Base-by-base conservation (phyloP, 345 rosid species). In the Nasturtium officinale region DNA sequence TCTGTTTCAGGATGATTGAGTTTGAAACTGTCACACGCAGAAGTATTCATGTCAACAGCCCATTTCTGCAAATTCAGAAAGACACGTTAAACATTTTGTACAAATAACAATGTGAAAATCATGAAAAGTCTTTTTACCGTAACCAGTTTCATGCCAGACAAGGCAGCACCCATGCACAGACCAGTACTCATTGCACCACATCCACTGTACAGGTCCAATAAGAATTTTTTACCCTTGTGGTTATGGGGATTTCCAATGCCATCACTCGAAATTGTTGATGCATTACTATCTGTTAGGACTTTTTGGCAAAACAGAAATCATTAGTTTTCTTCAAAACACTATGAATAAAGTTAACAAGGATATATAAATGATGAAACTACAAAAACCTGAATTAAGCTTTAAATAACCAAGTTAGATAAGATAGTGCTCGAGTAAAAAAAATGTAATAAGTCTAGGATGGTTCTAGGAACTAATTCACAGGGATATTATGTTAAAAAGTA, bases 141-240 rank as follows among this genome's bases (percentile, higher is more conserved):
- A 9, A 68, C 61, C 48, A 84, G 16, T 48, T 80, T 80, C 5
- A 71, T 29, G 28, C 84, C 81, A 32, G 81, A 80, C 3, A 84
- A 12, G 25, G 77, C 50, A 20, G 84, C 76, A 2, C 84, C 87
- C 50, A 76, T 70, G 70, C 78, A 75, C 5, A 84, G 40, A 6
- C 87, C 81, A 35, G 83, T 80, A 2, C 84, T 82, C 87, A 82
- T 82, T 5, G 78, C 85, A 15, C 83, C 83, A 50, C 85, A 84
- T 0, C 87, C 85, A 30, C 78, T 62, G 42, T 84, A 84, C 2
- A 82, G 48, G 57, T 84, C 84, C 45, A 84, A 23, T 18, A 84
- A 67, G 62, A 51, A 28, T 35, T 70, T 70, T 48, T 75, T 72
- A 2, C 61, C 32, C 9, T 52, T 61, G 0, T 17, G 47, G 7